A percentile compares a stretch with the other conserved stretches of the same genome.
Conservation (phyloP, 495 filamentous ascomycete genomes). For the Daldinia grandis region DNA sequence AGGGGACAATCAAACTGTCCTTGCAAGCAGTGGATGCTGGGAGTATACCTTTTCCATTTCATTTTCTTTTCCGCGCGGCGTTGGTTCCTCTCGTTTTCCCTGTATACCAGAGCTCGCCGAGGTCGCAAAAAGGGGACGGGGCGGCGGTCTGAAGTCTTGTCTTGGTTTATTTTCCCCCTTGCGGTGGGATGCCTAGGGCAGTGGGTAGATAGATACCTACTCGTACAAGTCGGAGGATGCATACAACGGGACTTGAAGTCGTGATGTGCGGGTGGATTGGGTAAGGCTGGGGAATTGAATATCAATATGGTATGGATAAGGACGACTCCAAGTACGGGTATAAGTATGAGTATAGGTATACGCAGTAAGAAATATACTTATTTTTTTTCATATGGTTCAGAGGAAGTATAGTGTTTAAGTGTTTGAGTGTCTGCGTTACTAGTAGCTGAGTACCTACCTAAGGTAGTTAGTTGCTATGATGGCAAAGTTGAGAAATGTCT, state of each 20-base stretch:
- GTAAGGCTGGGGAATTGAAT: too few relatives aligned
- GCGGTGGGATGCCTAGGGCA: neutral
- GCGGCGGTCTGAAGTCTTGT: neutral
- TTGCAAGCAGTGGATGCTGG: slow-evolving; percentile 1
- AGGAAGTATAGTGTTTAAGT: too few relatives aligned
- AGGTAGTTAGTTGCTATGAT: too few relatives aligned
- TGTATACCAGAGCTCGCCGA: neutral
- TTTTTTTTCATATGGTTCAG: neutral
- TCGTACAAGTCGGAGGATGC: neutral
- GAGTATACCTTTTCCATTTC: slow-evolving; percentile 14
- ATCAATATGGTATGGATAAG: too few relatives aligned
- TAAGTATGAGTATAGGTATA: too few relatives aligned
- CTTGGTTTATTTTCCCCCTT: neutral
- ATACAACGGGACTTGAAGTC: too few relatives aligned
- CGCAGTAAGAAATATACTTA: neutral
- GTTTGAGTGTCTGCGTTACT: neutral
- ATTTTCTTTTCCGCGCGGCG: slow-evolving; percentile 5
- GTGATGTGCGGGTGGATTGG: neutral
- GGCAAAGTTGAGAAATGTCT: too few relatives aligned
- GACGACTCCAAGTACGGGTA: too few relatives aligned
- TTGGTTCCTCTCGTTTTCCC: slow-evolving; percentile 11
- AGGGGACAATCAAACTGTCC: neutral
- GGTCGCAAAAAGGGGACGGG: neutral
- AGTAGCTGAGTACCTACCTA: too few relatives aligned
- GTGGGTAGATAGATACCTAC: neutral